Evolutionary conservation across 2,329 filamentous ascomycete genomes (phyloP), one percentile per base, ranked within the genome.

Genomic region (Claviceps monticola): DNA sequence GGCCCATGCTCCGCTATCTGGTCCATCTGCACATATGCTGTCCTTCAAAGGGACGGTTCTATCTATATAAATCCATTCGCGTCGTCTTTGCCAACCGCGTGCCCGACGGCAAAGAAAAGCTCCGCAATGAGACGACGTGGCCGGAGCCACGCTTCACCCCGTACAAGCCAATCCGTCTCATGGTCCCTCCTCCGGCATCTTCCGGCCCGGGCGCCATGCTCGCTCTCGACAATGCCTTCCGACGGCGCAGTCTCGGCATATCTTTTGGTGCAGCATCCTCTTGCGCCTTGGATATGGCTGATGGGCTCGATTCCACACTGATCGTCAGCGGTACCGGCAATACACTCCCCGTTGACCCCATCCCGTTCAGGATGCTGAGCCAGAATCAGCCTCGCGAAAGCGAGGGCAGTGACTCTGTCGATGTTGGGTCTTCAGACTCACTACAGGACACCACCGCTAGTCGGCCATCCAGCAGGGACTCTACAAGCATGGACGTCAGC

Each of bases 61-160:
- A 89, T 60, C 73, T 98, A 5, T 93, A 97, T 71, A 94, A 93
- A 61, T 88, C 81, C 59, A 86, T 97, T 53, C 83, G 93, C 14
- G 88, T 97, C 38, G 91, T 98, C 3, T 98, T 98, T 64, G 93
- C 93, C 51, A 97, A 97, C 63, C 82, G 93, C 26, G 91, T 96
- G 0, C 91, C 93, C 0, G 93, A 97, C 60, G 91, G 88, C 42
- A 95, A 96, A 64, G 91, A 97, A 67, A 91, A 84, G 62, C 74
- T 98, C 41, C 78, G 84, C 36, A 96, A 94, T 61, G 93, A 98
- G 64, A 84, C 91, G 5, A 89, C 93, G 39, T 76, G 86, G 54
- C 91, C 91, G 0, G 89, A 96, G 59, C 93, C 93, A 19, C 80
- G 83, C 19, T 98, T 88, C 64, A 87, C 83, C 51, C 75, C 83